Evolutionary conservation across 2,329 filamentous ascomycete species (phyloP).

Genomic region (Fusarium sp.): DNA sequence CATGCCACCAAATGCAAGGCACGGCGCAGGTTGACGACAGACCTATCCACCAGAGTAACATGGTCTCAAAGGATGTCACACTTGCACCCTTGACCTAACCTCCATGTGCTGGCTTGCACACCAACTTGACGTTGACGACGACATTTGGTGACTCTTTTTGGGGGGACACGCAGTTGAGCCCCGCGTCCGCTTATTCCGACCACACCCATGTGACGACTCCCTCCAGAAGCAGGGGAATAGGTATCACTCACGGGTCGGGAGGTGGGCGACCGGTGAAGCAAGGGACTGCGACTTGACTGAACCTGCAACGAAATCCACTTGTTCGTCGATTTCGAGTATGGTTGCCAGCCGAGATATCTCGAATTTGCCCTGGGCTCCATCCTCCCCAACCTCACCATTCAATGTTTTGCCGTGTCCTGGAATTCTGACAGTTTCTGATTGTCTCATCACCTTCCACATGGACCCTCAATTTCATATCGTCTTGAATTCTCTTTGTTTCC

Average conservation of each 20-base stretch:
- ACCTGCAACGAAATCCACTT: not conserved
- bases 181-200: conserved; percentile 36
- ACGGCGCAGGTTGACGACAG: conserved; percentile 43
- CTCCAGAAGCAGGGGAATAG: conserved; percentile 29
- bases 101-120: conserved; percentile 22
- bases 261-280: conserved; percentile 37
- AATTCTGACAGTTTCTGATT: conserved; percentile 26
- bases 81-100: conserved; percentile 17
- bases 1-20: conserved; percentile 45
- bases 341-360: not conserved
- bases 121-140: conserved; percentile 28
- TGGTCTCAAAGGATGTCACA: conserved; percentile 27
- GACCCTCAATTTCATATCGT: conserved; percentile 4
- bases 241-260: conserved; percentile 18
- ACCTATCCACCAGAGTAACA: conserved; percentile 32
- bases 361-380: not conserved
- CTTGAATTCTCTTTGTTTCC: conserved; percentile 28
- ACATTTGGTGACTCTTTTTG: conserved; percentile 25
- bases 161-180: conserved; percentile 25
- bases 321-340: not conserved
- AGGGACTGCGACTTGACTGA: conserved; percentile 34
- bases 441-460: conserved; percentile 28
- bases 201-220: conserved; percentile 41
- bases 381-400: conserved; percentile 17
- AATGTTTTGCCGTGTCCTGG: not conserved